phyloP scores from a whole-genome alignment of 2,329 filamentous ascomycete species.

The Neocucurbitaria cava region DNA sequence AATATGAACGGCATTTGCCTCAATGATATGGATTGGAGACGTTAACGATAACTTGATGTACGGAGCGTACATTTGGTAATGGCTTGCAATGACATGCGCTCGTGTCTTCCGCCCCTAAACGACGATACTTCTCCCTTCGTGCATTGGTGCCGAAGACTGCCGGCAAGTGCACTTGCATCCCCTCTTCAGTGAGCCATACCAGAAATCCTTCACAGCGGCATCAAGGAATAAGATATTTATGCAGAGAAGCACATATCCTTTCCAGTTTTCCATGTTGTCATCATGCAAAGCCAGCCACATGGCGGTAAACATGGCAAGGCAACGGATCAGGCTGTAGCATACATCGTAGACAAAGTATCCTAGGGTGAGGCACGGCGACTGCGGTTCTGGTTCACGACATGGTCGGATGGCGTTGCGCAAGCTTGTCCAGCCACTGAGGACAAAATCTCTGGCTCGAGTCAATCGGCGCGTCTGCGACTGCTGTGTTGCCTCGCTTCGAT shows the following conservation, averaged over 20 bases:
- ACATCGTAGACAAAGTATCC: constrained; percentile 8
- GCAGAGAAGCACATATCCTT: constrained; percentile 1
- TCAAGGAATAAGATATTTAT: constrained; percentile 6
- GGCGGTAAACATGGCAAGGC: constrained; percentile 1
- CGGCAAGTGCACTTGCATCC: constrained; percentile 4
- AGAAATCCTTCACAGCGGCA: constrained; percentile 5
- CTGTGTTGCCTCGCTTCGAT: neutral
- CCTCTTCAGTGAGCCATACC: constrained; percentile 8
- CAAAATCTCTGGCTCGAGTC: neutral
- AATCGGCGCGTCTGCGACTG: neutral
- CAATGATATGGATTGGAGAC: neutral
- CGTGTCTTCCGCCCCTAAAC: neutral
- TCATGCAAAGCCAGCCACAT: constrained; percentile 6
- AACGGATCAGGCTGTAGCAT: constrained; percentile 4
- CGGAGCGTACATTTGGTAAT: neutral
- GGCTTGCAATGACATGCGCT: neutral
- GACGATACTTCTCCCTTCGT: constrained; percentile 5
- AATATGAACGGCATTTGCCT: neutral
- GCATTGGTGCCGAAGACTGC: neutral
- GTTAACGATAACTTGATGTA: neutral
- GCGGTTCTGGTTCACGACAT: neutral
- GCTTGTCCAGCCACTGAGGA: neutral
- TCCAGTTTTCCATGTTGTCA: neutral
- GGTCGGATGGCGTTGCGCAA: neutral
- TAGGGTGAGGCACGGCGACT: neutral